Base-by-base conservation (phyloP, 73 alveolate genomes). In the Paramecium octaurelia region DNA sequence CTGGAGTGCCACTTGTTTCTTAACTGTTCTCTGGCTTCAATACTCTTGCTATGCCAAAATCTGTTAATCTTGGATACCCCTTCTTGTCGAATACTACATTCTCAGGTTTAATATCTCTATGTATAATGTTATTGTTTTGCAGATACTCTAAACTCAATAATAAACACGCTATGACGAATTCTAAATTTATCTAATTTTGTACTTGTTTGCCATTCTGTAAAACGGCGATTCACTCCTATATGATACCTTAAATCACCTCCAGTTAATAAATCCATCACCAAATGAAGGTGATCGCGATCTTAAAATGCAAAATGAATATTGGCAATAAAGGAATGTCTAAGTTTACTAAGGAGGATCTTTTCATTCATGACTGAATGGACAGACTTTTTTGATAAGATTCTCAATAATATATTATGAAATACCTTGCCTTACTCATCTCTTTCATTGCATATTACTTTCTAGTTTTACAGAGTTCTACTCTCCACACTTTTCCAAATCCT, bases 171-270 rank as follows among this genome's bases (percentile, higher is more conserved):
- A 88, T 68, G 21, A 88, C 38, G 20, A 73, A 88, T 73, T 69
- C 94, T 88, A 36, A 1, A 24, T 2, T 4, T 38, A n/a, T 80
- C 43, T 21, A 36, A 29, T 29, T 35, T 46, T 16, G 54, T 96
- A 95, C 98, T 86, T 42, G 99, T 94, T 93, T 94, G 87, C 86
- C 95, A 97, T 95, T 98, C 99, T 11, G 97, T 94, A 80, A 98
- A 98, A 71, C 96, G 95, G 86, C 95, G 92, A 46, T 93, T 92
- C 18, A 88, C 59, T 21, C 97, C 95, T 1, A 97, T 93, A 85
- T 97, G 99, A 83, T 92, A 98, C 73, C 99, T 94, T 23, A 98
- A 85, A 85, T 98, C 99, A 0, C 99, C 99, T 44, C 99, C 99
- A n/a, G 96, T 92, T 87, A 97, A 86, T 50, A 95, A 92, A 87